Conservation (phyloP, 2,329 filamentous ascomycete species). For the Cryphonectria naterciae region DNA sequence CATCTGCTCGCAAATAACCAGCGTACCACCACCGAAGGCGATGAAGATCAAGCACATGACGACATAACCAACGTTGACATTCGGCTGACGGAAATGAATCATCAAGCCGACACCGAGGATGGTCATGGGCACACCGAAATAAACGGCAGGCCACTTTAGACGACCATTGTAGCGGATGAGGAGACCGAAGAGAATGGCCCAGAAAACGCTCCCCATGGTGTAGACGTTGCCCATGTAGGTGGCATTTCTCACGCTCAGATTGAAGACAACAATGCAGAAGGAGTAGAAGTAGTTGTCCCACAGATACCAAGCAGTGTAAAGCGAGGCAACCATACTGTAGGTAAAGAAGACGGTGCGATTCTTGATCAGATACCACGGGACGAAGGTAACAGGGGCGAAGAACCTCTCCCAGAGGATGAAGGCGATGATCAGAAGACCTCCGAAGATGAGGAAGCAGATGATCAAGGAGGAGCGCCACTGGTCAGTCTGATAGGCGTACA, state of each 20-base stretch:
- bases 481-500: not conserved
- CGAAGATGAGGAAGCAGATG: not conserved
- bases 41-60: slow-evolving; percentile 67
- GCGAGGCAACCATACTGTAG: not conserved
- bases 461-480: not conserved
- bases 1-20: not conserved
- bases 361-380: not conserved
- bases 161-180: not conserved
- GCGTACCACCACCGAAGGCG: slow-evolving; percentile 58
- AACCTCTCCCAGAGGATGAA: not conserved
- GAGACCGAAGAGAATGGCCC: not conserved
- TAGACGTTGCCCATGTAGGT: not conserved
- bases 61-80: slow-evolving; percentile 55
- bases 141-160: slow-evolving; percentile 35
- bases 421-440: not conserved
- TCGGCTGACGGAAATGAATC: slow-evolving; percentile 61
- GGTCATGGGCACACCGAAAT: slow-evolving; percentile 57
- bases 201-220: not conserved
- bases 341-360: not conserved
- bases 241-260: slow-evolving; percentile 40
- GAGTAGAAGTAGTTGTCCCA: slow-evolving; percentile 48
- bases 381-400: not conserved
- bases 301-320: slow-evolving; percentile 42
- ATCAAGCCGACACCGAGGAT: slow-evolving; percentile 61
- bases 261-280: slow-evolving; percentile 45